Conservation (phyloP, 495 filamentous ascomycete species). For the Articulospora tetracladia region DNA sequence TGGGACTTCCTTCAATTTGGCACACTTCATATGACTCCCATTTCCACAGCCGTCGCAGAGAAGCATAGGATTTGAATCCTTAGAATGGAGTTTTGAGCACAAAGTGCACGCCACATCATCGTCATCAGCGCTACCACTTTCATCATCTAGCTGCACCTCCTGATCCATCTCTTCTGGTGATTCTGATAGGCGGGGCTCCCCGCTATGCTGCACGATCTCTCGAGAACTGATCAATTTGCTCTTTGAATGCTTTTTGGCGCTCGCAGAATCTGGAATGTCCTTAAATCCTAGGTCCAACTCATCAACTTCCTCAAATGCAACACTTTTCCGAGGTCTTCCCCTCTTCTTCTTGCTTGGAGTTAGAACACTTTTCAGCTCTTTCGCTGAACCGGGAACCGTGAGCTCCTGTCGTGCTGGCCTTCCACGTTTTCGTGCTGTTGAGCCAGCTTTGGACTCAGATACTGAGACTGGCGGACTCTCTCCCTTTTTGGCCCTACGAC, state of each 20-base stretch:
- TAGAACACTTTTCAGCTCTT: conserved; percentile 20
- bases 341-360: conserved; percentile 18
- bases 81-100: conserved; percentile 10
- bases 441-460: background rate
- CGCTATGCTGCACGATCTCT: background rate
- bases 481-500: background rate
- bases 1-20: conserved; percentile 76
- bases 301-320: conserved; percentile 13
- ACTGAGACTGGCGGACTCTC: background rate
- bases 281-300: conserved; percentile 25
- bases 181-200: background rate
- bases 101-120: conserved; percentile 7
- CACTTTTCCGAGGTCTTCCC: conserved; percentile 18
- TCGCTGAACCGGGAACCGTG: background rate
- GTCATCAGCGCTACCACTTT: background rate
- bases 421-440: conserved; percentile 3
- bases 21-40: conserved; percentile 86
- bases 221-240: background rate
- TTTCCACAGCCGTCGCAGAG: conserved; percentile 89
- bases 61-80: conserved; percentile 58
- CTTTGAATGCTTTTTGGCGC: background rate
- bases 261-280: conserved; percentile 19
- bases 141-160: background rate
- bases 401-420: conserved; percentile 3
- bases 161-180: background rate